Percentiles rank a stretch among this genome's conserved stretches.
These are phyloP conservation scores for Meredithiella fracta DNA, from an alignment of 2,329 filamentous ascomycete genomes.

Conservation along the genomic window DNA sequence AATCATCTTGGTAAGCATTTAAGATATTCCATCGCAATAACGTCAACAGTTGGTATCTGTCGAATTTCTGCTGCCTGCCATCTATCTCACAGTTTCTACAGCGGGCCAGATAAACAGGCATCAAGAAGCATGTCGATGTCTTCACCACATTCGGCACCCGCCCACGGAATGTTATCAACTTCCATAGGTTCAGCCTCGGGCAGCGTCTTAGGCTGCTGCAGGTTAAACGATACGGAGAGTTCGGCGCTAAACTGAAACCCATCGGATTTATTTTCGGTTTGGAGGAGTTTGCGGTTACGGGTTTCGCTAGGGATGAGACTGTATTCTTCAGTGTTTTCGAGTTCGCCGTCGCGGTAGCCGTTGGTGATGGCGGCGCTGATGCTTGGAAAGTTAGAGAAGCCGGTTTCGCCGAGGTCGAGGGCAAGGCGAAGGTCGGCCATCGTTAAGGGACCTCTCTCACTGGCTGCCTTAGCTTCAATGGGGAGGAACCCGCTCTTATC, in stretches of 20 bases:
- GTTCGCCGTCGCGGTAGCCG: slow-evolving; percentile 58
- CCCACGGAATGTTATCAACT: slow-evolving; percentile 42
- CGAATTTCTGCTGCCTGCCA: background rate
- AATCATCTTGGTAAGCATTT: too few species aligned
- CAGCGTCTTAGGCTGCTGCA: slow-evolving; percentile 20
- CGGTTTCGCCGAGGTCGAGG: slow-evolving; percentile 57
- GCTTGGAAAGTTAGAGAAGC: slow-evolving; percentile 62
- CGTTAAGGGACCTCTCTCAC: slow-evolving; percentile 52
- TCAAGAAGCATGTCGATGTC: slow-evolving; percentile 41
- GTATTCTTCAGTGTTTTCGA: slow-evolving; percentile 50
- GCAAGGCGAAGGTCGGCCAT: slow-evolving; percentile 66
- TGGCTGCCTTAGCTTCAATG: slow-evolving; percentile 60
- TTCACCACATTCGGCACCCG: slow-evolving; percentile 38
- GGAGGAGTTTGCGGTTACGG: slow-evolving; percentile 15
- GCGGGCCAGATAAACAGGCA: slow-evolving; percentile 30
- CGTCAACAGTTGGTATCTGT: too few species aligned
- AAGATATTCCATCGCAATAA: too few species aligned
- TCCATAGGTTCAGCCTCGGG: slow-evolving; percentile 34
- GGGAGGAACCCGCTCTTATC: slow-evolving; percentile 67
- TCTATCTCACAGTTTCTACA: background rate
- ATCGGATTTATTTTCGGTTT: slow-evolving; percentile 18
- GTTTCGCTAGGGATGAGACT: slow-evolving; percentile 31
- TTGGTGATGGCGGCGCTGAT: slow-evolving; percentile 54
- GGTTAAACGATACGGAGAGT: slow-evolving; percentile 6
- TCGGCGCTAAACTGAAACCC: slow-evolving; percentile 30